phyloP scores from a whole-genome alignment of 2,329 filamentous ascomycete genomes.

The Septoria linicola region DNA sequence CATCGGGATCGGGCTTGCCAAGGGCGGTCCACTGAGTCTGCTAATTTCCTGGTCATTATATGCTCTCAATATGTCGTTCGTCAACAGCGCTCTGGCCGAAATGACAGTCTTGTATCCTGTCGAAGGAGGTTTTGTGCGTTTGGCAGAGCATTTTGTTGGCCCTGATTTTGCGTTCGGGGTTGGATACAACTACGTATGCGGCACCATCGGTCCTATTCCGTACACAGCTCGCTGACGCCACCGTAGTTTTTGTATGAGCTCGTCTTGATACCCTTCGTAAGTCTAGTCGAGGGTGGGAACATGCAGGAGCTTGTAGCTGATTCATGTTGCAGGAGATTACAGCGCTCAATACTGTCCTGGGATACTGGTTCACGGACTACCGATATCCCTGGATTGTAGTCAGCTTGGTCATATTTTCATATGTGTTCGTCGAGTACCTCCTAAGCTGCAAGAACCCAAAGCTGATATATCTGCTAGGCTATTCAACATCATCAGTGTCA shows the following conservation, averaged over 20 bases:
- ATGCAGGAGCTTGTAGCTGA: too few relatives aligned
- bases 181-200: conserved; percentile 23
- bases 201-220: too few relatives aligned
- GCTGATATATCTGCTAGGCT: too few relatives aligned
- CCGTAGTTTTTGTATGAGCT: conserved; percentile 19
- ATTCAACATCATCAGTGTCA: conserved; percentile 25
- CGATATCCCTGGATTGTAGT: too few relatives aligned
- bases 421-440: too few relatives aligned
- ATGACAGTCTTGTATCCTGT: not conserved
- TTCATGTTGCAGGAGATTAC: too few relatives aligned
- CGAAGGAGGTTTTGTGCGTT: not conserved
- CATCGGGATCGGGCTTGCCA: not conserved
- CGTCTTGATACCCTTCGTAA: conserved; percentile 10
- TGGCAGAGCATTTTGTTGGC: conserved; percentile 52
- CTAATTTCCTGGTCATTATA: not conserved
- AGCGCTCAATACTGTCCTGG: not conserved
- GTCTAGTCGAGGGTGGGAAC: too few relatives aligned
- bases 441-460: too few relatives aligned
- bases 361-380: not conserved
- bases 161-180: conserved; percentile 39
- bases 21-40: not conserved
- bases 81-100: not conserved
- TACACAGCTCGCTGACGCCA: too few relatives aligned
- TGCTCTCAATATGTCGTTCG: not conserved
- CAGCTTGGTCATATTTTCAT: too few relatives aligned